Evolutionary conservation across 2,329 filamentous ascomycete genomes (phyloP), one percentile per base, ranked within the genome.

Genomic region (Aspergillus quadricinctus): DNA sequence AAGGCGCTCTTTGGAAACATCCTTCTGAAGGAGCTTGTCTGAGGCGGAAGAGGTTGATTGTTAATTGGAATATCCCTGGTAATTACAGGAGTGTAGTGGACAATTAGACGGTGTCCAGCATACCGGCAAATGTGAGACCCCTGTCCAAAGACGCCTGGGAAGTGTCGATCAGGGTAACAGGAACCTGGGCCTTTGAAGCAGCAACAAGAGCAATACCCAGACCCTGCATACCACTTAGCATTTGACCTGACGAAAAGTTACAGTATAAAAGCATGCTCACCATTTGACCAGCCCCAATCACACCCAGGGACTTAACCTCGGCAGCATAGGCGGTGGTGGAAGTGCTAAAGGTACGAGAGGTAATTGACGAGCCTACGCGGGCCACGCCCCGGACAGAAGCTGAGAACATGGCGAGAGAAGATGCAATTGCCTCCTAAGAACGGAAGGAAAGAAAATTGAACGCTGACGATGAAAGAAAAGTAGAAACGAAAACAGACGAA

Each of bases 281-380:
- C 92, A 97, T 97, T 74, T 97, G 94, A 28, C 94, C 94, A 53
- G 93, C 92, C 63, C 94, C 94, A 69, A 99, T 82, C 50, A 99
- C 93, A 69, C 93, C 94, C 45, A 99, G 78, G 64, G 84, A 88
- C 78, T 92, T 95, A 60, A 99, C 87, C 69, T 92, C 85, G 55
- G 87, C 85, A 58, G 80, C 79, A 61, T 84, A 85, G 66, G 82
- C 80, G 48, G 80, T 77, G 48, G 85, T 75, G 41, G 83, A 85
- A 35, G 86, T 86, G 78, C 88, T 92, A 77, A 95, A 96, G 67
- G 74, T 76, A 66, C 88, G 74, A 54, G 62, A 60, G 53, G 71
- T 71, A 57, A 72, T 72, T 65, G 70, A 64, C 31, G 72, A 70
- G 57, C 68, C 66, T 56, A 65, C 68, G 37, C 64, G 68, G 59